These are phyloP conservation scores for Entomophthora muscae DNA, from an alignment of 371 early-diverging fungal genomes.

Conservation along the genomic window DNA sequence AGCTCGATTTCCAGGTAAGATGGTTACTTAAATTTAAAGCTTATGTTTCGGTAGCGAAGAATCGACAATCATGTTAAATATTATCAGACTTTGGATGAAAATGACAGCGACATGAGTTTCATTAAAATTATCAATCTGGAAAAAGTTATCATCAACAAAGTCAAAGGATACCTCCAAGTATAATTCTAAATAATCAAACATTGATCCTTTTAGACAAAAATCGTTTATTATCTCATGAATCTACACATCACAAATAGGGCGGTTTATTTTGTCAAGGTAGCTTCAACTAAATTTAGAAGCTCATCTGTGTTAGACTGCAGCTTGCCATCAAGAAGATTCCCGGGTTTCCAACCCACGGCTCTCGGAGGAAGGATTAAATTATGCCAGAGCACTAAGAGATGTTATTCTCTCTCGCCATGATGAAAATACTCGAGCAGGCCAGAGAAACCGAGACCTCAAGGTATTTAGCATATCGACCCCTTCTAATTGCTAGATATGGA, in stretches of 20 bases:
- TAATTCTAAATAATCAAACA: slow-evolving; percentile 43
- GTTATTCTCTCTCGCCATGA: not conserved
- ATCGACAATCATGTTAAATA: slow-evolving; percentile 59
- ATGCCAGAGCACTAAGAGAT: not conserved
- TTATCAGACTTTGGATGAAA: slow-evolving; percentile 53
- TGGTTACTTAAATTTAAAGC: too few species aligned
- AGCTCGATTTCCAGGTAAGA: slow-evolving; percentile 60
- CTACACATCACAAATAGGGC: slow-evolving; percentile 66
- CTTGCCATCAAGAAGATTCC: slow-evolving; percentile 4
- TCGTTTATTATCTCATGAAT: slow-evolving; percentile 82
- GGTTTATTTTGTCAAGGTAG: slow-evolving; percentile 78
- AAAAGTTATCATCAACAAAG: slow-evolving; percentile 67
- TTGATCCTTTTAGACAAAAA: slow-evolving; percentile 49
- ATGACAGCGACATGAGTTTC: slow-evolving; percentile 34
- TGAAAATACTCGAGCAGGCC: not conserved
- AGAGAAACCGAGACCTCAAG: slow-evolving; percentile 3
- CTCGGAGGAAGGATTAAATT: not conserved
- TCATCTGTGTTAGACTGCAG: slow-evolving; percentile 8
- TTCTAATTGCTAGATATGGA: slow-evolving; percentile 40
- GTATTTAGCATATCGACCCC: not conserved
- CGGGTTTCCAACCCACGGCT: not conserved
- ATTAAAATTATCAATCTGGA: slow-evolving; percentile 87
- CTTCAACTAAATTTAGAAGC: too few species aligned
- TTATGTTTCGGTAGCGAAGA: too few species aligned
- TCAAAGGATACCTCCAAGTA: slow-evolving; percentile 59